A percentile compares a stretch with the other conserved stretches of the same genome.
These are phyloP conservation scores for Rhododendron henanense DNA, from an alignment of 148 eudicot species.

Conservation along the genomic window DNA sequence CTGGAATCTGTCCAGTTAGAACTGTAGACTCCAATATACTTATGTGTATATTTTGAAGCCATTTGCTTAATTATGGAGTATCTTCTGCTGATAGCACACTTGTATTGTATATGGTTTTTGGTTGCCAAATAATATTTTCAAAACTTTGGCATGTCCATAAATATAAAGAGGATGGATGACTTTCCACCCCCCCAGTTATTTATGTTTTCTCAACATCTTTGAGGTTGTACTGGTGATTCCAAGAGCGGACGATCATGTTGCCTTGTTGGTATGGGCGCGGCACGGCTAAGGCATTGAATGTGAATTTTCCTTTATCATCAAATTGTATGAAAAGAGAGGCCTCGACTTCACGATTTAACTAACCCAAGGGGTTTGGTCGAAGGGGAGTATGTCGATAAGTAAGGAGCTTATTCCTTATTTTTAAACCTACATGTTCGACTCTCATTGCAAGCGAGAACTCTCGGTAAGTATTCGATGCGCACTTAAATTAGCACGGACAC, in stretches of 20 bases:
- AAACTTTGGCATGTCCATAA: background rate
- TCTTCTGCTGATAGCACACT: background rate
- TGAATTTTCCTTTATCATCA: background rate
- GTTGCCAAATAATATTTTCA: background rate
- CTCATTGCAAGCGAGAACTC: background rate
- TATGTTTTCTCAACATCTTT: too few species aligned
- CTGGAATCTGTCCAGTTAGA: conserved; percentile 5
- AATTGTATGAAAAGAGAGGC: background rate
- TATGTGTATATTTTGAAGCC: conserved; percentile 14
- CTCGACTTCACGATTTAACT: background rate
- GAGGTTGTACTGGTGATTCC: background rate
- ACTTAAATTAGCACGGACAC: too few species aligned
- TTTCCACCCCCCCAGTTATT: background rate
- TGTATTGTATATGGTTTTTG: background rate
- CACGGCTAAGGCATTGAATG: too few species aligned
- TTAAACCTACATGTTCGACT: background rate
- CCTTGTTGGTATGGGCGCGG: background rate
- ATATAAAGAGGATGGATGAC: background rate
- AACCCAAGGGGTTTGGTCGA: background rate
- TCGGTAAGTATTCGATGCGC: background rate
- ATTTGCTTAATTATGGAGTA: background rate
- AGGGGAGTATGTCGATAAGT: background rate
- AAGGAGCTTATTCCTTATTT: background rate
- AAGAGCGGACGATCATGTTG: background rate
- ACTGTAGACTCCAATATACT: background rate